Conservation (phyloP, 169 alveolate genomes). For the Miamiensis avidus region DNA sequence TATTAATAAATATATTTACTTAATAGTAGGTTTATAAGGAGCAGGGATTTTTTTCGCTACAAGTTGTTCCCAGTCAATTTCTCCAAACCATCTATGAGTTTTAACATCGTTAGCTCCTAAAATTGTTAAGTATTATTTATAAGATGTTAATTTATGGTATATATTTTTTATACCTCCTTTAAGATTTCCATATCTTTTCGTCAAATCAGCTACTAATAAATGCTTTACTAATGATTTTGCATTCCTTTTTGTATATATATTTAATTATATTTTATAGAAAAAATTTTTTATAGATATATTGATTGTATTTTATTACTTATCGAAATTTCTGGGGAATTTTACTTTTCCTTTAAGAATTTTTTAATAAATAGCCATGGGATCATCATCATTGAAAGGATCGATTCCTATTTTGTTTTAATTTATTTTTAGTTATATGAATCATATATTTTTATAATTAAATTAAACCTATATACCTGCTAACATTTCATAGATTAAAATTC, state of each 20-base stretch:
- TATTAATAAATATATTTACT: not conserved
- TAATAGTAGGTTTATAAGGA: slow-evolving; percentile 65
- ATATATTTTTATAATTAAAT: not conserved
- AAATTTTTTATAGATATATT: not conserved
- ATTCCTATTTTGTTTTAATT: slow-evolving; percentile 44
- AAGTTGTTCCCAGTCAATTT: slow-evolving; percentile 68
- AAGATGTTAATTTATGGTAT: not conserved
- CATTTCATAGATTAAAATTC: slow-evolving; percentile 95
- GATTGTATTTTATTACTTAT: slow-evolving; percentile 48
- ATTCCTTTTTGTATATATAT: slow-evolving; percentile 45
- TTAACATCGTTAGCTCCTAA: slow-evolving; percentile 88
- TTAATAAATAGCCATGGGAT: slow-evolving; percentile 96
- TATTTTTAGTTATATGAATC: not conserved
- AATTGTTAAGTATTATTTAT: not conserved
- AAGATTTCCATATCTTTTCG: slow-evolving; percentile 90
- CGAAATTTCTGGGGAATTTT: slow-evolving; percentile 92
- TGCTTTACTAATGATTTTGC: slow-evolving; percentile 88
- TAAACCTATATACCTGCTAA: slow-evolving; percentile 86
- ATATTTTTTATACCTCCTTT: slow-evolving; percentile 48
- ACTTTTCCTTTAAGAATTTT: slow-evolving; percentile 95
- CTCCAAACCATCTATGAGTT: slow-evolving; percentile 86
- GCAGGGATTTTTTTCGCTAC: slow-evolving; percentile 51
- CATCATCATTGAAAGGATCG: slow-evolving; percentile 98
- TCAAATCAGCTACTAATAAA: slow-evolving; percentile 84
- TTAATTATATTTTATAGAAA: no score